A percentile compares a stretch with the other conserved stretches of the same genome.
Evolutionary conservation across 1,139 yeast genomes (phyloP).

Genomic region (Saccharomyces hybrid): DNA sequence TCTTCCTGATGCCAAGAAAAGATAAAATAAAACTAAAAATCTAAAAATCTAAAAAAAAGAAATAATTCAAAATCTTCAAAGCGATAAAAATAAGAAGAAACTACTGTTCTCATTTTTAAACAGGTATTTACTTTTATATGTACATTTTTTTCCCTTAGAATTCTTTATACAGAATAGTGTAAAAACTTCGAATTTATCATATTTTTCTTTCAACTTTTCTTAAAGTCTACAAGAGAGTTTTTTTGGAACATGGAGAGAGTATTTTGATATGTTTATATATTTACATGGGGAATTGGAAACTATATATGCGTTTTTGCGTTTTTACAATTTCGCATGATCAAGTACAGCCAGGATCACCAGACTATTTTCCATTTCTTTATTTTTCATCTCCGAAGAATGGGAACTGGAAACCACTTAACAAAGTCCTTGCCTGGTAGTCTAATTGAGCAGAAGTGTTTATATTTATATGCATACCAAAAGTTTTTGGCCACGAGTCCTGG

Average conservation of each 20-base stretch:
- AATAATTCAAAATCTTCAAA: neutral
- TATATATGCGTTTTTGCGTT: slow-evolving; percentile 33
- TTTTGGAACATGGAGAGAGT: neutral
- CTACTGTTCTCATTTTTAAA: neutral
- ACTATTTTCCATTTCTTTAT: neutral
- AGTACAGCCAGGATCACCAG: neutral
- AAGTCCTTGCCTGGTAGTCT: slow-evolving; percentile 83
- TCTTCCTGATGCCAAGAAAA: neutral
- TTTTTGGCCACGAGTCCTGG: slow-evolving; percentile 82
- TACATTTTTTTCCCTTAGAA: neutral
- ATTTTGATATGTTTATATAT: slow-evolving; percentile 3
- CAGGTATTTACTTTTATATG: slow-evolving; percentile 3
- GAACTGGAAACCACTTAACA: slow-evolving; percentile 74
- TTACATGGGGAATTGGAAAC: slow-evolving; percentile 11
- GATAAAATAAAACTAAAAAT: neutral
- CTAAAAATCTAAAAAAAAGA: neutral
- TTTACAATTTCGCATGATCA: slow-evolving; percentile 32
- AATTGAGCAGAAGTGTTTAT: slow-evolving; percentile 85
- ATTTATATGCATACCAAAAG: slow-evolving; percentile 81
- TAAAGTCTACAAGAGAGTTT: no score
- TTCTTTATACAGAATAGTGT: neutral
- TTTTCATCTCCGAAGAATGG: slow-evolving; percentile 42
- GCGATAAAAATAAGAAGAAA: neutral
- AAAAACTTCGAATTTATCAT: no score
- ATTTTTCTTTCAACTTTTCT: no score